These are phyloP conservation scores for Colletotrichum aenigma DNA, from an alignment of 2,329 filamentous ascomycete genomes.

Conservation along the genomic window DNA sequence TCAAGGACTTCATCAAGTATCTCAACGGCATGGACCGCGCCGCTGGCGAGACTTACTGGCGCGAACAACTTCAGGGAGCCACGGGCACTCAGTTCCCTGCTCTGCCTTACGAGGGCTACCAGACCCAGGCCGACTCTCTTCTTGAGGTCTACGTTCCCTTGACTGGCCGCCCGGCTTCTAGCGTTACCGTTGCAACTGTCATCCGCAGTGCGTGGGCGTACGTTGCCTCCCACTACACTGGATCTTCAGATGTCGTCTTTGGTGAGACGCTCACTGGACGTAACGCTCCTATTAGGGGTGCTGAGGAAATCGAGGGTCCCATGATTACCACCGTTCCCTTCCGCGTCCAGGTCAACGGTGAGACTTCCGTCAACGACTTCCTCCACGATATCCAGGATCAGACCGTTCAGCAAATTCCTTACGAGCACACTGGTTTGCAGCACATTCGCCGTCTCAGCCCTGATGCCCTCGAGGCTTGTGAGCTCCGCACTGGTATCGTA, in stretches of 20 bases:
- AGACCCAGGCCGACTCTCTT: constrained; percentile 55
- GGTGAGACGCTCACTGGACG: constrained; percentile 65
- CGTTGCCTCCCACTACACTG: constrained; percentile 57
- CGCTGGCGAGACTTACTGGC: constrained; percentile 51
- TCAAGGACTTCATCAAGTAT: constrained; percentile 56
- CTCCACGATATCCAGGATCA: constrained; percentile 61
- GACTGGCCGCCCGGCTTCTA: constrained; percentile 33
- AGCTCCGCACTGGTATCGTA: constrained; percentile 59
- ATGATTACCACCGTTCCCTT: constrained; percentile 67
- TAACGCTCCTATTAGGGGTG: constrained; percentile 50
- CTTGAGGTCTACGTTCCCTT: constrained; percentile 56
- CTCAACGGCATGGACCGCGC: constrained; percentile 41
- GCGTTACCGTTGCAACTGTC: constrained; percentile 57
- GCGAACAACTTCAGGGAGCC: constrained; percentile 47
- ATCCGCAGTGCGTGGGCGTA: constrained; percentile 66
- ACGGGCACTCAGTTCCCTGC: constrained; percentile 51
- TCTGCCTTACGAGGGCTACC: constrained; percentile 51
- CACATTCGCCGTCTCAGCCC: constrained; percentile 61
- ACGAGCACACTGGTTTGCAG: constrained; percentile 68
- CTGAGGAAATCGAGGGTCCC: constrained; percentile 62
- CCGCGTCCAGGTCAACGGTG: constrained; percentile 48
- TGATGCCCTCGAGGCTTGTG: constrained; percentile 59
- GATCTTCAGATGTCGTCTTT: constrained; percentile 58
- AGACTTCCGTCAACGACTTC: constrained; percentile 51
- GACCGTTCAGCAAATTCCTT: constrained; percentile 61